Percentiles rank a stretch among this genome's conserved stretches.
phyloP scores from a whole-genome alignment of 441 rosid genomes.

The Gossypium davidsonii region DNA sequence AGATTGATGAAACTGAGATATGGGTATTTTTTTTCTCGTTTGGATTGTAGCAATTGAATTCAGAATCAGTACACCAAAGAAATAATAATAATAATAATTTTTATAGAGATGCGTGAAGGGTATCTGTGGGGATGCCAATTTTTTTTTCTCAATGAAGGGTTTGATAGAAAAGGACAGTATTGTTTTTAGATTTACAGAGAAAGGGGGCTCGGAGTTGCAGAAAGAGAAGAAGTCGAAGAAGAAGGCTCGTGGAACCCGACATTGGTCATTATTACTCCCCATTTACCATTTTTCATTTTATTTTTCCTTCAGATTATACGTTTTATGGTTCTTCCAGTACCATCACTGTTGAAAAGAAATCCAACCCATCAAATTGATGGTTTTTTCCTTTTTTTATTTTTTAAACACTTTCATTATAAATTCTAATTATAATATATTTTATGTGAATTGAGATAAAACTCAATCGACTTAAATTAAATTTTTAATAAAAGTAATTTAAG shows the following conservation, averaged over 20 bases:
- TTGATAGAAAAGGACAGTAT: not conserved
- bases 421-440: too few relatives aligned
- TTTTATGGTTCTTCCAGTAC: too few relatives aligned
- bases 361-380: too few relatives aligned
- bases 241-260: conserved; percentile 46
- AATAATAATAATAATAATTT: not conserved
- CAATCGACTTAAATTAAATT: fast-evolving
- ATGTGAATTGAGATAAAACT: fast-evolving
- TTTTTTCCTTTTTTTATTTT: too few relatives aligned
- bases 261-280: conserved; percentile 19
- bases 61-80: not conserved
- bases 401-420: too few relatives aligned
- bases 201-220: not conserved
- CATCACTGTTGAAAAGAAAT: too few relatives aligned
- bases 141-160: not conserved
- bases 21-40: conserved; percentile 1
- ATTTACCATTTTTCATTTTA: too few relatives aligned
- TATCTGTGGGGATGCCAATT: not conserved
- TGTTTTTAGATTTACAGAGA: conserved; percentile 8
- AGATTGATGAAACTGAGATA: conserved; percentile 22
- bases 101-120: conserved; percentile 26
- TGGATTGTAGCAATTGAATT: not conserved
- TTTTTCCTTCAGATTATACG: too few relatives aligned
- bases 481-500: too few relatives aligned
- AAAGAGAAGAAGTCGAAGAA: conserved; percentile 4